Evolutionary conservation across 345 rosid species (phyloP).

Genomic region (Hypericum perforatum): DNA sequence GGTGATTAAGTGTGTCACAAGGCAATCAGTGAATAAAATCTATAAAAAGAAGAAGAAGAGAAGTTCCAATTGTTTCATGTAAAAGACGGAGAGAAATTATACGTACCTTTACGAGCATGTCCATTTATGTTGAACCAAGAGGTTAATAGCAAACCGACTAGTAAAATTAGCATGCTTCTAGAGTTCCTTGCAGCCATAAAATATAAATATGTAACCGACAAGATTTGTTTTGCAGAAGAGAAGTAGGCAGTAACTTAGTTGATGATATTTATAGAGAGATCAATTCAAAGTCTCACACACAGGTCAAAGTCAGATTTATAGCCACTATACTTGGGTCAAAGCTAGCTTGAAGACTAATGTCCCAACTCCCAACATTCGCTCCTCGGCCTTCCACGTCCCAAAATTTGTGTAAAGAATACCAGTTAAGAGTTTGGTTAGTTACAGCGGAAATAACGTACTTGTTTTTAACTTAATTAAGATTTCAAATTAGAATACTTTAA

Average conservation of each 20-base stretch:
- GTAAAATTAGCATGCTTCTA: neutral
- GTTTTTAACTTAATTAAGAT: too few species aligned
- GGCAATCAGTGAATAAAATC: neutral
- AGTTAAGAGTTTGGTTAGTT: too few species aligned
- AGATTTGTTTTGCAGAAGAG: constrained; percentile 5
- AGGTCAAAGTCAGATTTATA: neutral
- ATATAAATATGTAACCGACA: constrained; percentile 3
- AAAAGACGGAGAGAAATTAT: too few species aligned
- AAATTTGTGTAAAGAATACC: too few species aligned
- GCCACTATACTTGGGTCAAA: constrained; percentile 10
- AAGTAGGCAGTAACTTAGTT: constrained; percentile 2
- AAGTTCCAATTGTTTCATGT: neutral
- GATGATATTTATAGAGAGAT: constrained; percentile 15
- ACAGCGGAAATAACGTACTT: too few species aligned
- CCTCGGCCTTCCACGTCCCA: neutral
- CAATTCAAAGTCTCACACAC: too few species aligned
- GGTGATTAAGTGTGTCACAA: neutral
- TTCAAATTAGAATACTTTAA: too few species aligned
- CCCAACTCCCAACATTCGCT: constrained; percentile 29
- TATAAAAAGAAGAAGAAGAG: neutral
- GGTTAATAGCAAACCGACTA: constrained; percentile 10
- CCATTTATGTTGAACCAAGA: constrained; percentile 8
- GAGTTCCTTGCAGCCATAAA: constrained; percentile 14
- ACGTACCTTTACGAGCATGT: constrained; percentile 14
- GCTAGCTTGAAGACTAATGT: neutral